phyloP scores from a whole-genome alignment of 1,284 basidiomycete species.

The Trichosporon sp. region DNA sequence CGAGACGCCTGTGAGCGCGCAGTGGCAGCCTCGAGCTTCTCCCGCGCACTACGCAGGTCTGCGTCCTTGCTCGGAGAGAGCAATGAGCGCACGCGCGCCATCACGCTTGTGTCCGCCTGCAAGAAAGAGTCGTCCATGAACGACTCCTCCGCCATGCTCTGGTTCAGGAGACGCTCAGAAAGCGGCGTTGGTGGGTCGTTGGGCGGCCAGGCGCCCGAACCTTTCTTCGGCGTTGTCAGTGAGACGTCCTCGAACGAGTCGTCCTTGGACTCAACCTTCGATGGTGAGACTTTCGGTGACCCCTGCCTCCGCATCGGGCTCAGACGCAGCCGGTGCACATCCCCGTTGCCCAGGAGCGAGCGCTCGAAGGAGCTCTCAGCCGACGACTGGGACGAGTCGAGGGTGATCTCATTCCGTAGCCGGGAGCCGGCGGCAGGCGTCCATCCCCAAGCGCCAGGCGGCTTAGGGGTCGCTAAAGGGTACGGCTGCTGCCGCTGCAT shows the following conservation, averaged over 20 bases:
- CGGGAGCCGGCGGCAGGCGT: conserved; percentile 18
- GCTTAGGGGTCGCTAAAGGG: conserved; percentile 18
- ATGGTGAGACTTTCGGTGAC: background rate
- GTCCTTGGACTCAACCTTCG: no score
- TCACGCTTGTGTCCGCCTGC: conserved; percentile 8
- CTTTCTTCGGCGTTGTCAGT: conserved; percentile 1
- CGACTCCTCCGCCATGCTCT: background rate
- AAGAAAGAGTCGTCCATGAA: background rate
- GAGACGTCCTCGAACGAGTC: conserved; percentile 3
- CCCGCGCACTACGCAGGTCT: conserved; percentile 23
- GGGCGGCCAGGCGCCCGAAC: background rate
- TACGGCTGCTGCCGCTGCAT: conserved; percentile 18
- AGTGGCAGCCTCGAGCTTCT: conserved; percentile 25
- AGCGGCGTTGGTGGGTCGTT: background rate
- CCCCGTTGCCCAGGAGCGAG: background rate
- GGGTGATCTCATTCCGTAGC: conserved; percentile 30
- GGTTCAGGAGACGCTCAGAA: background rate
- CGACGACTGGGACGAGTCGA: conserved; percentile 29
- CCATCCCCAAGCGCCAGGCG: conserved; percentile 17
- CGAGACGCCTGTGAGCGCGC: conserved; percentile 20
- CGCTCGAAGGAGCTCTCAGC: conserved; percentile 26
- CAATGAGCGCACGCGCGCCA: conserved; percentile 10
- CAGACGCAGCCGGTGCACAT: background rate
- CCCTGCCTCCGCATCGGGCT: background rate
- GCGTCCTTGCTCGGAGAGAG: conserved; percentile 12